phyloP scores from a whole-genome alignment of 2,329 filamentous ascomycete genomes.

The Sarocladiaceae sp. region DNA sequence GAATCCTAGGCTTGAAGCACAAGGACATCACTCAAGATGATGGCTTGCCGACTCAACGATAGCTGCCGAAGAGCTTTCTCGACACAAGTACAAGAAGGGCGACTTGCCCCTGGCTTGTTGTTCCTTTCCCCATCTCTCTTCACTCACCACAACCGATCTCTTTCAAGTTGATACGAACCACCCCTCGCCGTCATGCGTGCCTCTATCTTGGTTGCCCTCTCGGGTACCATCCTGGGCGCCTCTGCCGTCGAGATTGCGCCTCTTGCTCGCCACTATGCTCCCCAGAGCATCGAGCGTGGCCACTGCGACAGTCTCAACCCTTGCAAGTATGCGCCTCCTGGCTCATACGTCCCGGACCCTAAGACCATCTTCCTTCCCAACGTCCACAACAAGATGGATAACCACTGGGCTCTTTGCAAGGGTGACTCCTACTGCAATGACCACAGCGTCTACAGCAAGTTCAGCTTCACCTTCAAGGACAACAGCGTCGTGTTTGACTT shows the following conservation, averaged over 20 bases:
- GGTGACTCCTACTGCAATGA: conserved; percentile 7
- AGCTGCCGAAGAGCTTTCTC: too few species aligned
- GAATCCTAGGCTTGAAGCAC: too few species aligned
- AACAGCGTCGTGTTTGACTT: conserved; percentile 13
- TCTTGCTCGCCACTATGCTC: not conserved
- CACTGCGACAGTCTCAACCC: not conserved
- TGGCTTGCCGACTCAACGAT: too few species aligned
- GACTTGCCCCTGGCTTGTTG: not conserved
- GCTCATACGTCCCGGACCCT: conserved; percentile 7
- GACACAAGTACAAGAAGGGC: conserved; percentile 2
- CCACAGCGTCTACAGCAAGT: conserved; percentile 2
- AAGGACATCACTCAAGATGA: too few species aligned
- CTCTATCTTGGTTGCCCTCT: not conserved
- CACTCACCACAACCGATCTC: not conserved
- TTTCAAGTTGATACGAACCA: not conserved
- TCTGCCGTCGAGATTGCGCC: not conserved
- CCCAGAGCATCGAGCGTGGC: conserved; percentile 2
- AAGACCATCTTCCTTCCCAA: conserved; percentile 10
- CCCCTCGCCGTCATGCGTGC: conserved; percentile 1
- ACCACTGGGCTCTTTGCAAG: conserved; percentile 10
- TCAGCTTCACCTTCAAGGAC: conserved; percentile 10
- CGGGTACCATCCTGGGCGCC: not conserved
- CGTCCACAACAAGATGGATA: not conserved
- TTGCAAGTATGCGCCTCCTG: conserved; percentile 2
- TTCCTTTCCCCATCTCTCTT: not conserved